Percentiles rank a stretch among this genome's conserved stretches.
phyloP scores from a whole-genome alignment of 441 rosid genomes.

The Dalechampia spathulata region DNA sequence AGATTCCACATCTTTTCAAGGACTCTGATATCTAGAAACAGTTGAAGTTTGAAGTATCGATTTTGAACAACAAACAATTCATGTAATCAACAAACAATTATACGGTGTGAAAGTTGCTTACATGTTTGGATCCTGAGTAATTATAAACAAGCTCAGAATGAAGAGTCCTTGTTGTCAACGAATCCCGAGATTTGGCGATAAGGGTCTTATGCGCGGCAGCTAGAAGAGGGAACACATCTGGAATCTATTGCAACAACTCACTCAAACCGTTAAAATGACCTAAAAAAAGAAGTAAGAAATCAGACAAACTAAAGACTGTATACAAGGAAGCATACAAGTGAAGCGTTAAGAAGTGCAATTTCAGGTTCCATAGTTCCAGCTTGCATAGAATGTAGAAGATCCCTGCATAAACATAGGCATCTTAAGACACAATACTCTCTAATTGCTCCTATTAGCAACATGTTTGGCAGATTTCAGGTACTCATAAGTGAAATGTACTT shows the following conservation, averaged over 20 bases:
- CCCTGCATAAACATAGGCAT: conserved; percentile 34
- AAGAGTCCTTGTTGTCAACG: conserved; percentile 70
- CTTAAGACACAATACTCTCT: background rate
- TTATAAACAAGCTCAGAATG: conserved; percentile 91
- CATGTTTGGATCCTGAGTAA: conserved; percentile 86
- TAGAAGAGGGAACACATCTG: conserved; percentile 74
- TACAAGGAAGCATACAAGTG: conserved; percentile 36
- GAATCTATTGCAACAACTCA: conserved; percentile 36
- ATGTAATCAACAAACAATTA: conserved; percentile 6
- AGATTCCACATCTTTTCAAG: conserved; percentile 79
- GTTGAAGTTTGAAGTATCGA: background rate
- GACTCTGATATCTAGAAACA: conserved; percentile 73
- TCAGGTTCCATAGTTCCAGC: conserved; percentile 74
- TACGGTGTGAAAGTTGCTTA: conserved; percentile 23
- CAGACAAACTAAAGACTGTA: background rate
- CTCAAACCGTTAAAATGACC: background rate
- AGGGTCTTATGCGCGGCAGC: conserved; percentile 89
- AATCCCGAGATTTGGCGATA: conserved; percentile 60
- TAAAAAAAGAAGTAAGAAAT: background rate
- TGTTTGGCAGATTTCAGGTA: background rate
- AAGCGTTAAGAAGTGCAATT: conserved; percentile 67
- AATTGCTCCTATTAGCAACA: background rate
- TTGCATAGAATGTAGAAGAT: conserved; percentile 59
- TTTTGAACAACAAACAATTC: background rate
- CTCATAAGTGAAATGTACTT: too few relatives aligned